Percentiles rank a stretch among this genome's conserved stretches.
These are phyloP conservation scores for Colletotrichum spaethianum DNA, from an alignment of 2,329 filamentous ascomycete genomes.

Conservation along the genomic window DNA sequence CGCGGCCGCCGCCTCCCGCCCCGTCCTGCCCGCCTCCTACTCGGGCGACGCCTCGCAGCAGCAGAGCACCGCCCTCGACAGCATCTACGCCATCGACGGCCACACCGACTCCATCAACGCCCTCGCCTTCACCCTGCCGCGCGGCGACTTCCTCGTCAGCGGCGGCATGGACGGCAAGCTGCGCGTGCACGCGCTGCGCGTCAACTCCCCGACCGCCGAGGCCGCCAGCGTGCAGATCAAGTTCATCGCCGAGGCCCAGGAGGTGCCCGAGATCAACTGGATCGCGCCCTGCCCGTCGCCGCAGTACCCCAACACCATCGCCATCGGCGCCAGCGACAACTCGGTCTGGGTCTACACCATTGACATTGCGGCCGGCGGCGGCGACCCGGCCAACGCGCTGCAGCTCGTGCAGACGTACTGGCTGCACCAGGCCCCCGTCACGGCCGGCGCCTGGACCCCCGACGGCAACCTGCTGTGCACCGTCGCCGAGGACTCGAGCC, in stretches of 20 bases:
- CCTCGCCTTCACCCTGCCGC: conserved; percentile 85
- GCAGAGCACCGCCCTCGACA: conserved; percentile 70
- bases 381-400: conserved; percentile 65
- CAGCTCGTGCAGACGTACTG: conserved; percentile 94
- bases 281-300: conserved; percentile 80
- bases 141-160: conserved; percentile 87
- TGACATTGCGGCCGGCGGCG: conserved; percentile 72
- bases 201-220: conserved; percentile 57
- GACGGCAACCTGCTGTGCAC: conserved; percentile 91
- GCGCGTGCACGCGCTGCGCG: conserved; percentile 74
- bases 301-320: conserved; percentile 83
- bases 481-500: conserved; percentile 87
- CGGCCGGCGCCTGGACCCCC: conserved; percentile 90
- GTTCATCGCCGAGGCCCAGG: conserved; percentile 83
- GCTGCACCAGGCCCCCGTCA: conserved; percentile 87
- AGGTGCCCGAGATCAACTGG: conserved; percentile 98
- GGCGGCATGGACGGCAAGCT: conserved; percentile 90
- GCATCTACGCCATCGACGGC: conserved; percentile 84
- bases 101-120: conserved; percentile 94
- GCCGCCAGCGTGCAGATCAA: conserved; percentile 62
- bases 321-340: conserved; percentile 90
- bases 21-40: conserved; percentile 83
- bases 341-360: conserved; percentile 97
- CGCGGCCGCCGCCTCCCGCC: conserved; percentile 72
- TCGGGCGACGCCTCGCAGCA: conserved; percentile 66